Evolutionary conservation across 163 green algal genomes (phyloP), one percentile per base, ranked within the genome.

Genomic region (Prototheca wickerhamii): DNA sequence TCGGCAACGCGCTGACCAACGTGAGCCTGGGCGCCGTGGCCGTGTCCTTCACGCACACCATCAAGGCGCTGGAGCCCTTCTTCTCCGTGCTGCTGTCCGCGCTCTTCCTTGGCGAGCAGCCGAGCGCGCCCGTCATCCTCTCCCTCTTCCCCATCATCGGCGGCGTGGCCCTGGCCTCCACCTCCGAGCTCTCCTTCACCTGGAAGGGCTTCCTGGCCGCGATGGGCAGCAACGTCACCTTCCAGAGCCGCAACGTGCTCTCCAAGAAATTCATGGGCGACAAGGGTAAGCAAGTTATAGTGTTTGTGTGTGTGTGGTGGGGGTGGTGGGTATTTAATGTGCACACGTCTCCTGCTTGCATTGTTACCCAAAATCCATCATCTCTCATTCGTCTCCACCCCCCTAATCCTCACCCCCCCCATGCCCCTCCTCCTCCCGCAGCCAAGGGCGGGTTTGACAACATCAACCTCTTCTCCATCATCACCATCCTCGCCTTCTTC

Each of bases 11-110:
- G 64, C 83, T 98, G 29, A 98, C 92, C 69, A 98, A 97, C 69
- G 71, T 97, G 44, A 87, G 69, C 60, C 82, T 98, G 43, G 88
- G 91, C 35, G 80, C 84, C 26, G 92, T 98, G 40, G 89, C 92
- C 1, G 90, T 97, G n/a, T 95, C 84, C 50, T 98, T 98, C 81
- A 98, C 92, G 1, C 92, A 97, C 82, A 98, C 92, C 44, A 96
- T 98, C 76, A 97, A 98, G 77, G 90, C 92, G 2, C 85, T 96
- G 78, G 92, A 98, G 77, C 92, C 92, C 25, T 91, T 97, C 77
- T 98, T 98, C 76, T 91, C 81, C 2, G 67, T 70, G 90, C 25
- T 89, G 21, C 79, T 98, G 55, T 92, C 83, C 23, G 58, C 70
- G 15, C 64, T 94, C 12, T 93, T 95, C 64, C 77, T 95, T 17